Evolutionary conservation across 2,329 filamentous ascomycete genomes (phyloP).

Genomic region (Metarhizium sp.): DNA sequence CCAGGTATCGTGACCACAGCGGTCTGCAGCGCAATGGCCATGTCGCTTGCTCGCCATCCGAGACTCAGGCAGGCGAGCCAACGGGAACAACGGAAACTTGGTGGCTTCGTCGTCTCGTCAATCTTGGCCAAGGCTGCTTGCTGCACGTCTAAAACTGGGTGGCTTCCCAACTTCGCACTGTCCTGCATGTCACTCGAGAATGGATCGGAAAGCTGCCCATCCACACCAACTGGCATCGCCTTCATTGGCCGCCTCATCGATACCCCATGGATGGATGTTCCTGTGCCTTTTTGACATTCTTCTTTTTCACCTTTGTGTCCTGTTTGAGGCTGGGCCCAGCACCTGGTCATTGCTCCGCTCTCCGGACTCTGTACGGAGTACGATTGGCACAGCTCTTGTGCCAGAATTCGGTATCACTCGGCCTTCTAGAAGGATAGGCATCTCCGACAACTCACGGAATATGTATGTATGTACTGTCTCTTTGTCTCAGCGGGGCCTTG

Average conservation of each 20-base stretch:
- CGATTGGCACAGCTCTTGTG: neutral
- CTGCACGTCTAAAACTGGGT: neutral
- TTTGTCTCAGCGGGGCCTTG: neutral
- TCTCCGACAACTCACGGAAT: neutral
- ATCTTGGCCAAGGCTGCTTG: neutral
- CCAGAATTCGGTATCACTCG: conserved; percentile 1
- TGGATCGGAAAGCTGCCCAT: conserved; percentile 19
- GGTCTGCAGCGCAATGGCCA: neutral
- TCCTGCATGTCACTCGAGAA: conserved; percentile 22
- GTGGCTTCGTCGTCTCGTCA: too few species aligned
- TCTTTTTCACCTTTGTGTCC: too few species aligned
- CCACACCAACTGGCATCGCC: neutral
- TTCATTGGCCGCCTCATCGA: neutral
- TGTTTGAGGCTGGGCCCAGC: too few species aligned
- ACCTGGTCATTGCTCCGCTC: too few species aligned
- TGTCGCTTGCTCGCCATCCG: too few species aligned
- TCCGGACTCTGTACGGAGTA: neutral
- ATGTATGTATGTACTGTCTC: neutral
- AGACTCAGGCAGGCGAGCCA: too few species aligned
- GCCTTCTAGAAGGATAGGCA: conserved; percentile 11
- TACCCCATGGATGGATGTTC: too few species aligned
- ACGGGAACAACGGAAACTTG: too few species aligned
- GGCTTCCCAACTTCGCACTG: conserved; percentile 15
- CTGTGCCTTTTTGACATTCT: too few species aligned
- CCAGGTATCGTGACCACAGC: neutral